phyloP scores from a whole-genome alignment of 1,284 basidiomycete species.

The Ustilago vetiveriae region DNA sequence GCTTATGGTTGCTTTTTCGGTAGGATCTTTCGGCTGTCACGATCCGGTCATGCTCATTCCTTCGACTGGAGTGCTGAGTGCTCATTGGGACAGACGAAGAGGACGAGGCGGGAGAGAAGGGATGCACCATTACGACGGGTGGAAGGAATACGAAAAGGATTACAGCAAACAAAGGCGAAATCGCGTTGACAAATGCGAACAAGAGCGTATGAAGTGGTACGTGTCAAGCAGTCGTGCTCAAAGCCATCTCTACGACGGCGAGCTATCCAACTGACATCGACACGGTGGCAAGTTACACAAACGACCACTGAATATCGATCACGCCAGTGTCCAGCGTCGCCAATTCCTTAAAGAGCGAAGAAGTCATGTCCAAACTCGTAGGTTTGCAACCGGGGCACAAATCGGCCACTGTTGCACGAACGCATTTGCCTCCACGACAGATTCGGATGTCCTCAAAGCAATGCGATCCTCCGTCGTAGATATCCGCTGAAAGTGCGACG shows the following conservation, averaged over 20 bases:
- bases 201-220: background rate
- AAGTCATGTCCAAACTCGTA: constrained; percentile 37
- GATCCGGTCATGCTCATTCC: background rate
- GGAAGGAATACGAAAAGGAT: too few species aligned
- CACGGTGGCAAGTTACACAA: constrained; percentile 5
- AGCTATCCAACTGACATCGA: too few species aligned
- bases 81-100: too few species aligned
- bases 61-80: too few species aligned
- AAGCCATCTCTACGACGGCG: background rate
- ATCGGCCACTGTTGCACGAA: constrained; percentile 29
- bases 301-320: constrained; percentile 38
- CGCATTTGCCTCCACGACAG: constrained; percentile 24
- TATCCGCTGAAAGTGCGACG: constrained; percentile 29
- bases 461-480: constrained; percentile 28
- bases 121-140: too few species aligned
- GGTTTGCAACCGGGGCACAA: constrained; percentile 27
- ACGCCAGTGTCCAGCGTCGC: constrained; percentile 21
- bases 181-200: too few species aligned
- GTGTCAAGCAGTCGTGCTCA: background rate
- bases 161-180: too few species aligned
- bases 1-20: constrained; percentile 1
- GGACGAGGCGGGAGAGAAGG: too few species aligned
- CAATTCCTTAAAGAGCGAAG: constrained; percentile 26
- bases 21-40: too few species aligned
- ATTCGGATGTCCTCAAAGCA: constrained; percentile 15